These are phyloP conservation scores for Ricinus communis DNA, from an alignment of 345 rosid genomes.

Conservation along the genomic window DNA sequence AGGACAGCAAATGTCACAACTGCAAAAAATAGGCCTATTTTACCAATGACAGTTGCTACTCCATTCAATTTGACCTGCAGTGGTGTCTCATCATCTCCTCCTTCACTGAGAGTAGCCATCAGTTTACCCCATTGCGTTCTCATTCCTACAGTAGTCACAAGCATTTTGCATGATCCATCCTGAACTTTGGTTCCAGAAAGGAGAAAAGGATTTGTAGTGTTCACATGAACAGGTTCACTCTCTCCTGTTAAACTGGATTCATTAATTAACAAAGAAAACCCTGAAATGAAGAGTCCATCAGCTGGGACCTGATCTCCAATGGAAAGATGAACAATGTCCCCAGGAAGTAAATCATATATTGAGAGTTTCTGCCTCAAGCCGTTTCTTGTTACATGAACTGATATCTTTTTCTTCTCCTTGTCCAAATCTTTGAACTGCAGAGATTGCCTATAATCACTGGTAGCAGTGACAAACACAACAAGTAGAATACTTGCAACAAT, in stretches of 20 bases:
- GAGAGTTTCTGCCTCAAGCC: slow-evolving; percentile 87
- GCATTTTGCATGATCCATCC: slow-evolving; percentile 92
- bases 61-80: slow-evolving; percentile 92
- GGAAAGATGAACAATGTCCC: slow-evolving; percentile 85
- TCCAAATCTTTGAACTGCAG: slow-evolving; percentile 86
- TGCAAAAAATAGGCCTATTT: slow-evolving; percentile 79
- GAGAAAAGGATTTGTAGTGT: slow-evolving; percentile 64
- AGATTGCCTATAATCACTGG: slow-evolving; percentile 85
- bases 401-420: slow-evolving; percentile 88
- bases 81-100: slow-evolving; percentile 96
- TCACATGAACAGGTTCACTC: slow-evolving; percentile 77
- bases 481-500: slow-evolving; percentile 84
- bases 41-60: slow-evolving; percentile 88
- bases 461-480: slow-evolving; percentile 88
- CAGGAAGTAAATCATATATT: slow-evolving; percentile 77
- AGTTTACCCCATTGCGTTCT: slow-evolving; percentile 98
- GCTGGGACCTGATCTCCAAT: slow-evolving; percentile 96
- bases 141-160: slow-evolving; percentile 92
- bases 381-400: slow-evolving; percentile 71
- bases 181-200: slow-evolving; percentile 91
- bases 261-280: slow-evolving; percentile 82
- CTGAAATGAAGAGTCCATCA: slow-evolving; percentile 84
- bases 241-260: slow-evolving; percentile 95
- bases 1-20: slow-evolving; percentile 81
- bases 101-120: slow-evolving; percentile 91